Base-by-base conservation (phyloP, 2,329 filamentous ascomycete genomes). In the Neonectria hederae region DNA sequence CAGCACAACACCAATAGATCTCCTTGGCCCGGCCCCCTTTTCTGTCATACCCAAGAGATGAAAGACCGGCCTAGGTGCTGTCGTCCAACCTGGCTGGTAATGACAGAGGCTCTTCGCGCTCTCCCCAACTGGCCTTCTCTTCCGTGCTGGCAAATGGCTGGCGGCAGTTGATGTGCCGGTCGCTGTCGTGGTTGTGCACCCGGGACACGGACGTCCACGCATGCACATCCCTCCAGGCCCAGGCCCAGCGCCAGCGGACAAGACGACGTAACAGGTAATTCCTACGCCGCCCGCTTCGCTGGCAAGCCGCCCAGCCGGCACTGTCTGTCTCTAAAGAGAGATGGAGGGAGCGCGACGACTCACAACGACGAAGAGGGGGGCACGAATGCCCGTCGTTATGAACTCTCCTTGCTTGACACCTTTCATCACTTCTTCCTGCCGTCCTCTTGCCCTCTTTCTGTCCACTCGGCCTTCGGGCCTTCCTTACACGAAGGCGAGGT, bases 131-230 rank as follows among this genome's bases (percentile, higher is more conserved):
- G 30, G 51, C 30, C 58, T 42, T 30, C 54, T 46, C 55, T 52
- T 43, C 59, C 38, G 59, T 48, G 48, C 59, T 63, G 48, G 59
- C 68, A 69, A 59, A 52, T 56, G 42, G 60, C 62, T 61, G 49
- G 65, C 67, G 65, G 65, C 61, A 58, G 28, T 64, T 51, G 32
- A 54, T 35, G 38, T 59, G 57, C 35, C 58, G 40, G 32, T 54
- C 35, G 49, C 43, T 35, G 54, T 63, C 51, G 49, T 54, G 54
- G 60, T 59, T 63, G 49, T 38, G 54, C 35, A 56, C 55, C 49
- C 46, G 28, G 48, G 48, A 66, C 63, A 64, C 69, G 55, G 64
- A 71, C 63, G 43, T 55, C 66, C 40, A 57, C 66, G 40, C 51
- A 54, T 43, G 35, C 43, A 49, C 61, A 59, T 55, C 57, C 62